These are phyloP conservation scores for Tubosaeta sp. DNA, from an alignment of 768 basidiomycete genomes.

Conservation along the genomic window DNA sequence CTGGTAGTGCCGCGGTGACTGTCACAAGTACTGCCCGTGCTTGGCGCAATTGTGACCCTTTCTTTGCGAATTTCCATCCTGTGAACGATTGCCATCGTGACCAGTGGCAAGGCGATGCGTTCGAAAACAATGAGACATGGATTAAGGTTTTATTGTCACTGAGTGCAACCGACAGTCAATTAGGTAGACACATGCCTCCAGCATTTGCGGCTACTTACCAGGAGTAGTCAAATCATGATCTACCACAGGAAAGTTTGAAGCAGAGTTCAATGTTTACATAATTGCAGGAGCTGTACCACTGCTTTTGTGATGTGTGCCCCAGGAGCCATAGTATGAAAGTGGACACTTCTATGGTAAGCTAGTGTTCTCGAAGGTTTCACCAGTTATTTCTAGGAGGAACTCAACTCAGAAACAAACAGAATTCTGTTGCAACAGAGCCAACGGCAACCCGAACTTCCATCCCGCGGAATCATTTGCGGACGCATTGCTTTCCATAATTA, in stretches of 20 bases:
- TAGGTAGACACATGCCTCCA: conserved; percentile 1
- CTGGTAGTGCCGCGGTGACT: no score
- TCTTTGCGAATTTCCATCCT: background rate
- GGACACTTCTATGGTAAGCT: background rate
- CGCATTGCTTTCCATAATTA: background rate
- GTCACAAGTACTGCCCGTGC: no score
- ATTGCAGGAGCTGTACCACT: background rate
- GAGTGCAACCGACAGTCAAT: background rate
- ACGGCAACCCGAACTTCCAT: background rate
- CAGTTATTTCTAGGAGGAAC: background rate
- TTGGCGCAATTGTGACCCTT: background rate
- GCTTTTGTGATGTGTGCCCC: background rate
- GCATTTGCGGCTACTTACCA: conserved; percentile 5
- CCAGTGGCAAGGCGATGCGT: background rate
- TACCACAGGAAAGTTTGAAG: conserved; percentile 1
- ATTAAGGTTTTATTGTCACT: background rate
- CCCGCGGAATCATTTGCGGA: background rate
- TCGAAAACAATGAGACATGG: background rate
- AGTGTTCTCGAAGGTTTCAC: background rate
- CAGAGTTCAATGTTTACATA: background rate
- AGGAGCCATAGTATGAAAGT: background rate
- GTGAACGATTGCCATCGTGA: background rate
- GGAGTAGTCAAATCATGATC: conserved; percentile 14
- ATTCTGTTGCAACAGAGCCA: background rate
- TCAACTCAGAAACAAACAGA: background rate